Evolutionary conservation across 306 rosid genomes (phyloP).

Genomic region (Corylus americana): DNA sequence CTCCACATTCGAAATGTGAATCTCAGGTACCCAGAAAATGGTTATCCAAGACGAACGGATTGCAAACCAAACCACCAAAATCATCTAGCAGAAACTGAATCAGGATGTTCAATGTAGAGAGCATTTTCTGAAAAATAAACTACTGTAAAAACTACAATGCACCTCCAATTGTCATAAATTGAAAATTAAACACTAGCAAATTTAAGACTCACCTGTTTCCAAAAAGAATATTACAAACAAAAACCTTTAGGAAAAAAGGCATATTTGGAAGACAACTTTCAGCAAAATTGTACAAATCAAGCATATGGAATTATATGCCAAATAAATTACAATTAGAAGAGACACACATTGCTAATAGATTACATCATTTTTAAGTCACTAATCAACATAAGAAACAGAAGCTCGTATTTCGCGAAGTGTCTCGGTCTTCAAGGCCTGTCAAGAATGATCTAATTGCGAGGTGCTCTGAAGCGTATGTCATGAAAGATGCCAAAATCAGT

Average conservation of each 20-base stretch:
- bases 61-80: no score
- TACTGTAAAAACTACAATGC: not conserved
- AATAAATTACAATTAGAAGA: slow-evolving; percentile 13
- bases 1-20: no score
- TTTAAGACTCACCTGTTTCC: not conserved
- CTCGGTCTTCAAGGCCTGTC: slow-evolving; percentile 77
- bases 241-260: slow-evolving; percentile 12
- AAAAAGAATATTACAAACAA: slow-evolving; percentile 46
- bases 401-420: slow-evolving; percentile 48
- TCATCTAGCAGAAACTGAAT: no score
- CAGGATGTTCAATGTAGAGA: no score
- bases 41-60: no score
- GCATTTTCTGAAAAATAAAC: no score
- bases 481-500: slow-evolving; percentile 80
- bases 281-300: slow-evolving; percentile 31
- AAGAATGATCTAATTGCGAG: slow-evolving; percentile 80
- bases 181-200: not conserved
- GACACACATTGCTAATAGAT: slow-evolving; percentile 21
- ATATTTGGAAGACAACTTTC: slow-evolving; percentile 34
- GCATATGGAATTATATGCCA: not conserved
- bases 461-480: slow-evolving; percentile 92
- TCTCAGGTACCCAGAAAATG: no score
- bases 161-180: not conserved
- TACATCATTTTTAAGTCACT: slow-evolving; percentile 25
- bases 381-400: slow-evolving; percentile 57